Evolutionary conservation across 2,329 filamentous ascomycete species (phyloP), one percentile per base, ranked within the genome.

Genomic region (Epichloe hybrida): DNA sequence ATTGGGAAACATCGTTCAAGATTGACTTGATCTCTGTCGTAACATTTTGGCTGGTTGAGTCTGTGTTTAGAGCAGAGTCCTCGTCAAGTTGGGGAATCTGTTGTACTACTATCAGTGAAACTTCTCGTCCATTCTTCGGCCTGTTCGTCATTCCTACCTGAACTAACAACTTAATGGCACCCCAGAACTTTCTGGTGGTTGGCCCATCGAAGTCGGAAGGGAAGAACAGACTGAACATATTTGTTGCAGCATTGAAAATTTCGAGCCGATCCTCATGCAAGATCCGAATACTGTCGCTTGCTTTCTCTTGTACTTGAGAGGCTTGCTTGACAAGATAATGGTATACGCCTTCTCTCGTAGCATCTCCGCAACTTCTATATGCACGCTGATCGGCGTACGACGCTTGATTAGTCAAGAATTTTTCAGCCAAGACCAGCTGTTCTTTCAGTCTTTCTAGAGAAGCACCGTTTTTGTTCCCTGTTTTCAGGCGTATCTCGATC

Each of bases 131-230:
- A 41, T 41, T 11, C 0, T 8, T 23, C 20, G 34, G 5, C n/a
- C 11, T n/a, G 8, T 9, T 27, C 2, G 12, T 4, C 1, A 15
- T 11, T 50, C 61, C 56, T 56, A 68, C 67, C 37, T 51, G 42
- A 4, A 68, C 52, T 5, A 66, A 27, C 3, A 49, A 52, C 51
- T 58, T 59, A 0, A 71, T 39, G n/a, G 70, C 67, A 2, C 70
- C 72, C 72, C 71, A 75, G 49, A 66, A 74, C 50, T 70, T 72
- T 5, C 54, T 52, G 1, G 62, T 61, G 3, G 69, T 73, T 0
- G 69, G 64, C 0, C 64, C 66, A 8, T 65, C 56, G 21, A 65
- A 64, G 1, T 58, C 52, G 0, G 56, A 39, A 0, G 72, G 70
- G 7, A 74, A 58, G 51, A 74, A 75, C 38, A 73, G 67, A 7